Evolutionary conservation across 345 rosid species (phyloP).

Genomic region (Citrus cavaleriei): DNA sequence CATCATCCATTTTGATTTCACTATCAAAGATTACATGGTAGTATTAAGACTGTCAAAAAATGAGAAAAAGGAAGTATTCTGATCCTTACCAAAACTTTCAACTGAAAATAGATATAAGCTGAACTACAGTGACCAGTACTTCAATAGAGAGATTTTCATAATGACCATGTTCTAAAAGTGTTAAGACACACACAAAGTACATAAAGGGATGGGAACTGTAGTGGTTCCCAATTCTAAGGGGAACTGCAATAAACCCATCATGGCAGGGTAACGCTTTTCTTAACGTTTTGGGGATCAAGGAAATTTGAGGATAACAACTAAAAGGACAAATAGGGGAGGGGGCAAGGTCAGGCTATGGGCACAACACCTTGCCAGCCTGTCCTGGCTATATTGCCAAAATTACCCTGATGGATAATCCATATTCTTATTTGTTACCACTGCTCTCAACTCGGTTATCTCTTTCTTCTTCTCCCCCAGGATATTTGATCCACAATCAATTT

Average conservation of each 20-base stretch:
- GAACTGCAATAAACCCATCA: neutral
- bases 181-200: neutral
- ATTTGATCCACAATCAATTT: neutral
- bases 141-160: neutral
- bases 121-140: neutral
- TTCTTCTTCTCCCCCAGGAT: neutral
- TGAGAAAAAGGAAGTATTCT: neutral
- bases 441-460: neutral
- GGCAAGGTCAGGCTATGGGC: neutral
- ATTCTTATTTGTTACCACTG: neutral
- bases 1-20: conserved; percentile 81
- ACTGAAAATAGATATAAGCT: neutral
- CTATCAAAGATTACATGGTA: conserved; percentile 30
- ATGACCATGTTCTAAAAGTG: neutral
- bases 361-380: neutral
- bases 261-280: neutral
- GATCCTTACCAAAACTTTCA: neutral
- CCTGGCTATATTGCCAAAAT: neutral
- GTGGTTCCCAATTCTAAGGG: neutral
- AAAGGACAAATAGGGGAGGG: too few species aligned
- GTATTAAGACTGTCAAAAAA: neutral
- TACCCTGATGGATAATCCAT: neutral
- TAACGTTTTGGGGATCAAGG: neutral
- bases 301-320: neutral
- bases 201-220: neutral